Conservation (phyloP, 352 stramenopile species). For the Hyaloperonospora brassicae region DNA sequence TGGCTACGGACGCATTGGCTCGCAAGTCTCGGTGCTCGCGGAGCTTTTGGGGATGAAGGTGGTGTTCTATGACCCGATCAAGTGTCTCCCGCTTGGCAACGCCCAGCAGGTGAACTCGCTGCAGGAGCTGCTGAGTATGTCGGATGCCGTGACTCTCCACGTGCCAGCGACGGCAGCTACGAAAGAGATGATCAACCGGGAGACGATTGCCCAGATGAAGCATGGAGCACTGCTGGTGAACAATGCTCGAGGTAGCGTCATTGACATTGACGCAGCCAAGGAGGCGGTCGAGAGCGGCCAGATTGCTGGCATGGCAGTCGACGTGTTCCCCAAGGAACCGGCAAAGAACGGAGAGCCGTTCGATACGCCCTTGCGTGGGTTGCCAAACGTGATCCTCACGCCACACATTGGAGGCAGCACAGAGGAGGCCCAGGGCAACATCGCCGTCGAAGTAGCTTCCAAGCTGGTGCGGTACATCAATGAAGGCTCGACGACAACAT, state of each 20-base stretch:
- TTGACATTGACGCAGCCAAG: slow-evolving; percentile 90
- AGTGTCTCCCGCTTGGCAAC: slow-evolving; percentile 64
- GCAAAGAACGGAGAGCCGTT: slow-evolving; percentile 77
- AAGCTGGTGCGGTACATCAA: slow-evolving; percentile 83
- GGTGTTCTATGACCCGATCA: slow-evolving; percentile 91
- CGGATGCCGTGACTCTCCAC: slow-evolving; percentile 93
- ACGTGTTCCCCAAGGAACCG: slow-evolving; percentile 88
- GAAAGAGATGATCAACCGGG: slow-evolving; percentile 88
- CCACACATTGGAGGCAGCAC: slow-evolving; percentile 94
- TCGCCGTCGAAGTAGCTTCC: slow-evolving; percentile 70
- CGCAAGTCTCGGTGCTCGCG: slow-evolving; percentile 71
- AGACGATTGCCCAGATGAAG: slow-evolving; percentile 88
- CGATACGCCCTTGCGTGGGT: slow-evolving; percentile 80
- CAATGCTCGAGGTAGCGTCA: slow-evolving; percentile 91
- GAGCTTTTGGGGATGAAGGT: slow-evolving; percentile 91
- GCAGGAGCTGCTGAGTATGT: slow-evolving; percentile 69
- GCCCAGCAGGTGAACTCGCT: slow-evolving; percentile 81
- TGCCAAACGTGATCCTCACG: slow-evolving; percentile 91
- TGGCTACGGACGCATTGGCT: slow-evolving; percentile 77
- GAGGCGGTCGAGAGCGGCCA: slow-evolving; percentile 84
- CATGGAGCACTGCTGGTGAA: slow-evolving; percentile 90
- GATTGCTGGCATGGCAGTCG: slow-evolving; percentile 72
- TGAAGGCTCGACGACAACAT: slow-evolving; percentile 69
- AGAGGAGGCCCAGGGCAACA: slow-evolving; percentile 92
- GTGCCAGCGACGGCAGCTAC: slow-evolving; percentile 91